Evolutionary conservation across 805 yeast species (phyloP).

Genomic region (Ogataea neopini): DNA sequence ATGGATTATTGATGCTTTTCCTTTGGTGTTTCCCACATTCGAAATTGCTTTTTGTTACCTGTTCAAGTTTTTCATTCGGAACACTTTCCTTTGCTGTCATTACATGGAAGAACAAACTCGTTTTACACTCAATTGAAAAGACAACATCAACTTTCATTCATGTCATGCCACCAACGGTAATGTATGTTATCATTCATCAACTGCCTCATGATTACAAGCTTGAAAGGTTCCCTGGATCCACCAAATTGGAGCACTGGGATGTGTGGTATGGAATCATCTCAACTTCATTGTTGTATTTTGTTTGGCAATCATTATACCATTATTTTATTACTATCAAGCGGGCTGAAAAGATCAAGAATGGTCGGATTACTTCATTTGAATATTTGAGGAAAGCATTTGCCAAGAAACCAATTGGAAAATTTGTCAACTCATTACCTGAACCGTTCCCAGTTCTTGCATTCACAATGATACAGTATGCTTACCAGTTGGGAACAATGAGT

Average conservation of each 20-base stretch:
- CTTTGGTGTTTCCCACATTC: slow-evolving; percentile 85
- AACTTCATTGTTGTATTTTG: slow-evolving; percentile 79
- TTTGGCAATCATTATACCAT: slow-evolving; percentile 91
- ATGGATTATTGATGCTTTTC: slow-evolving; percentile 63
- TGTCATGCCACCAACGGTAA: slow-evolving; percentile 82
- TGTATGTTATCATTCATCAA: slow-evolving; percentile 85
- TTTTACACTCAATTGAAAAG: slow-evolving; percentile 87
- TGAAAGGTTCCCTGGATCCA: slow-evolving; percentile 78
- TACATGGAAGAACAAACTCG: slow-evolving; percentile 94
- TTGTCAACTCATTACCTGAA: slow-evolving; percentile 81
- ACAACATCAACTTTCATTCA: slow-evolving; percentile 91
- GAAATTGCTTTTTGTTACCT: slow-evolving; percentile 69
- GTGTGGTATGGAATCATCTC: slow-evolving; percentile 66
- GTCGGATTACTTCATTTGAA: slow-evolving; percentile 85
- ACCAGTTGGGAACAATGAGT: slow-evolving; percentile 84
- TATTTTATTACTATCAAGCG: slow-evolving; percentile 84
- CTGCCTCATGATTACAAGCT: slow-evolving; percentile 50
- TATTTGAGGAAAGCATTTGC: slow-evolving; percentile 74
- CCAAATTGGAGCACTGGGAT: slow-evolving; percentile 68
- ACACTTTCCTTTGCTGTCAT: slow-evolving; percentile 91
- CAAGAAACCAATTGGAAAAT: slow-evolving; percentile 62
- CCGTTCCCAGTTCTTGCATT: slow-evolving; percentile 87
- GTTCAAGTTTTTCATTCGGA: slow-evolving; percentile 86
- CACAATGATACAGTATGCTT: slow-evolving; percentile 80
- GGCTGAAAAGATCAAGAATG: slow-evolving; percentile 79